Evolutionary conservation across 495 filamentous ascomycete species (phyloP), one percentile per base, ranked within the genome.

Genomic region (Opeltia flavorubescens): DNA sequence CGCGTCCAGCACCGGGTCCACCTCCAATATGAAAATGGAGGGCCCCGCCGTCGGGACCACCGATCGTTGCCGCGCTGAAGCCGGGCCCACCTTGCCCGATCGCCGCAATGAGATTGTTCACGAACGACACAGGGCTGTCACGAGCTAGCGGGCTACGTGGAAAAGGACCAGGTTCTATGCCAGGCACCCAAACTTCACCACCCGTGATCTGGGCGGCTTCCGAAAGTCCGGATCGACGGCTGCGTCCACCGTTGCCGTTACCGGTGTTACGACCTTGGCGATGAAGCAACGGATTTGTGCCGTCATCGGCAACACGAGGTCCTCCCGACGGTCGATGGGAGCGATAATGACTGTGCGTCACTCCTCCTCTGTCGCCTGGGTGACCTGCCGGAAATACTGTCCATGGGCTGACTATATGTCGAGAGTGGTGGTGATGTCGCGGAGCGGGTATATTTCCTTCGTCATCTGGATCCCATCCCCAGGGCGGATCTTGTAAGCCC

Each of bases 231-330:
- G 46, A 3, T 9, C 23, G 27, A n/a, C 27, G 13, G 18, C 11
- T 7, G 7, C 48, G 17, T 38, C 25, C 29, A 55, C 57, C 2
- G 53, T 58, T 27, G 60, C 11, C 40, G 9, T 5, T 34, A 24
- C 21, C 50, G 25, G 59, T 55, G 9, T 59, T 56, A 29, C 66
- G 62, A 34, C 68, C 72, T 28, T 55, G 58, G 8, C 70, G 49
- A 12, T 50, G 50, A 3, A 87, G 74, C 12, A 95, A 69, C 41
- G 88, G 88, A 56, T 95, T 94, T 3, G 72, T 69, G 15, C 85
- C 86, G 55, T 94, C 86, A 54, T 94, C 86, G 34, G 70, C 71
- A 12, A 62, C 63, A 21, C 77, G 73, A 24, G 67, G 53, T 4
- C 62, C 63, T 15, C 64, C 59, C 35, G 73, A 66, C 33, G 63